A percentile compares a stretch with the other conserved stretches of the same genome.
These are phyloP conservation scores for Trypanosoma platydactyli DNA, from an alignment of 208 protist genomes.

Conservation along the genomic window DNA sequence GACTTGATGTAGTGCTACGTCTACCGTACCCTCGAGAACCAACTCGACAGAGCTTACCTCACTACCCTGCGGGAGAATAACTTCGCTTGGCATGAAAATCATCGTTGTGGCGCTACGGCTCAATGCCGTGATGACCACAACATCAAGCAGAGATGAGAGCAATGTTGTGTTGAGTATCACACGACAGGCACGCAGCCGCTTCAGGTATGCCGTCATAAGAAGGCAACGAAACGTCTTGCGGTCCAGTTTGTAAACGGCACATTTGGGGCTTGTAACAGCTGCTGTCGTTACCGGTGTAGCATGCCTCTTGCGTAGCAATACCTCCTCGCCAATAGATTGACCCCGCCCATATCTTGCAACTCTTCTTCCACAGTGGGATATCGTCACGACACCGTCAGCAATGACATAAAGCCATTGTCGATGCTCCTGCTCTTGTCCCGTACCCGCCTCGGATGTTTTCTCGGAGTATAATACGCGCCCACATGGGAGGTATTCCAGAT, in stretches of 20 bases:
- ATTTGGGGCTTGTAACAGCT: slow-evolving; percentile 6
- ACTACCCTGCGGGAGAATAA: slow-evolving; percentile 1
- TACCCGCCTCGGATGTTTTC: neutral
- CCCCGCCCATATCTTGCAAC: neutral
- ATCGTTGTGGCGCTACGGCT: neutral
- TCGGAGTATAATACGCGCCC: neutral
- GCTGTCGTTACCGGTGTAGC: slow-evolving; percentile 1
- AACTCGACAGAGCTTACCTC: neutral
- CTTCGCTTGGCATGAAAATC: neutral
- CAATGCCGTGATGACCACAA: slow-evolving; percentile 1
- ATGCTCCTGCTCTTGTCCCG: neutral
- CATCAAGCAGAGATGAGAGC: neutral
- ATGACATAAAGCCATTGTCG: slow-evolving; percentile 16
- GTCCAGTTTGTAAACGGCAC: slow-evolving; percentile 9
- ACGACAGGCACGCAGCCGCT: neutral
- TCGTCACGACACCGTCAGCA: neutral
- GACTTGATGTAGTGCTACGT: slow-evolving; percentile 1
- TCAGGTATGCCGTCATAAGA: slow-evolving; percentile 9
- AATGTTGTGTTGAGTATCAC: neutral
- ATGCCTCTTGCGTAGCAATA: neutral
- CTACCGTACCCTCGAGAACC: slow-evolving; percentile 8
- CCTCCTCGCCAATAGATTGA: slow-evolving; percentile 2
- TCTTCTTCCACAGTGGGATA: neutral
- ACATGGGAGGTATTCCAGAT: neutral
- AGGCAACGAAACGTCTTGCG: slow-evolving; percentile 15